Evolutionary conservation across 192 early-diverging fungal species (phyloP).

Genomic region (Linderina pennispora): DNA sequence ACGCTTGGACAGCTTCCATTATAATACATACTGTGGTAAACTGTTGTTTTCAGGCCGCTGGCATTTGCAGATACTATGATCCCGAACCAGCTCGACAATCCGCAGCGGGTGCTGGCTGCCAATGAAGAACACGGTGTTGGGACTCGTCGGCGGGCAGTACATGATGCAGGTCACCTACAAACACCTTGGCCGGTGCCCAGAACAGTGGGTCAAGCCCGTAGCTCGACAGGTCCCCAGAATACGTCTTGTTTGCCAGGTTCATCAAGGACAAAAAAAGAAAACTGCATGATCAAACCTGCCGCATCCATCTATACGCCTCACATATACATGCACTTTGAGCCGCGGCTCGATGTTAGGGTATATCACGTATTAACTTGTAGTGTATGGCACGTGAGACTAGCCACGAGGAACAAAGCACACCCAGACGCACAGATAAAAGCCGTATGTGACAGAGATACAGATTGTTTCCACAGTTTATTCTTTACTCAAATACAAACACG

Average conservation of each 20-base stretch:
- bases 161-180: constrained; percentile 27
- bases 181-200: constrained; percentile 38
- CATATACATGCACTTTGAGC: too few species aligned
- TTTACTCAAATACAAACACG: too few species aligned
- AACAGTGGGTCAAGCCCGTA: constrained; percentile 45
- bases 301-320: too few species aligned
- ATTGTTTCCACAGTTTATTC: too few species aligned
- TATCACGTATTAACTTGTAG: too few species aligned
- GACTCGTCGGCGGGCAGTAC: constrained; percentile 11
- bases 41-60: constrained; percentile 15
- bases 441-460: too few species aligned
- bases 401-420: too few species aligned
- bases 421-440: too few species aligned
- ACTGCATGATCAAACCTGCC: too few species aligned
- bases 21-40: constrained; percentile 21
- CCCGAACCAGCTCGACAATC: constrained; percentile 36
- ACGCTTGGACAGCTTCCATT: background rate
- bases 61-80: constrained; percentile 26
- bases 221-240: constrained; percentile 2
- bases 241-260: constrained; percentile 20
- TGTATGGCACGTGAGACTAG: too few species aligned
- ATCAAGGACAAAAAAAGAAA: too few species aligned
- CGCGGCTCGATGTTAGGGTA: too few species aligned
- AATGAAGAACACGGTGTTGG: constrained; percentile 14
- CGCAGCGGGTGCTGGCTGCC: constrained; percentile 25